Conservation (phyloP, 495 filamentous ascomycete species). For the Lasiosphaeria miniovina region DNA sequence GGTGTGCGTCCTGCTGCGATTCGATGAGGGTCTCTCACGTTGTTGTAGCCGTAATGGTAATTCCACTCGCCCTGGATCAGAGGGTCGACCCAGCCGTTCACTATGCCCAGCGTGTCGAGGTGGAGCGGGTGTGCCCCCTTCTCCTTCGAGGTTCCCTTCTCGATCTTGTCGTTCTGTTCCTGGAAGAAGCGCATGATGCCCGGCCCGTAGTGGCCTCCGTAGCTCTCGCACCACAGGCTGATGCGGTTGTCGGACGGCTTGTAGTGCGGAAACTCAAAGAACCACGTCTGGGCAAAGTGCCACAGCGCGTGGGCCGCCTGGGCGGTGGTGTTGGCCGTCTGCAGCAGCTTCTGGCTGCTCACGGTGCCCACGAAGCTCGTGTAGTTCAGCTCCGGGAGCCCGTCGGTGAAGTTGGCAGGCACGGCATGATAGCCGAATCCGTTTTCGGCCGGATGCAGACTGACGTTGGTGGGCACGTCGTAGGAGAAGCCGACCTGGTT, state of each 20-base stretch:
- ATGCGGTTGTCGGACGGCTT: slow-evolving; percentile 38
- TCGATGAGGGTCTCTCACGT: slow-evolving; percentile 1
- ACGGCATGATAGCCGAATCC: slow-evolving; percentile 14
- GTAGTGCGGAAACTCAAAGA: slow-evolving; percentile 59
- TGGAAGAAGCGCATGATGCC: slow-evolving; percentile 58
- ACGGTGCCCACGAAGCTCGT: slow-evolving; percentile 59
- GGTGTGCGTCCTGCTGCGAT: slow-evolving; percentile 27
- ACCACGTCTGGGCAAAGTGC: slow-evolving; percentile 66
- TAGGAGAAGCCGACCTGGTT: slow-evolving; percentile 54
- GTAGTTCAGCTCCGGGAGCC: slow-evolving; percentile 23
- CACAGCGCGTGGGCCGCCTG: slow-evolving; percentile 59
- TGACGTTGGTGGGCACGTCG: slow-evolving; percentile 42
- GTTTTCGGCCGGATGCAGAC: slow-evolving; percentile 27
- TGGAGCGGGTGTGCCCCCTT: slow-evolving; percentile 47
- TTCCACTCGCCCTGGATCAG: slow-evolving; percentile 60
- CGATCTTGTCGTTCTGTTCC: slow-evolving; percentile 53
- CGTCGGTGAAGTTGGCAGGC: slow-evolving; percentile 25
- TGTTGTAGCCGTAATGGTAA: slow-evolving; percentile 64
- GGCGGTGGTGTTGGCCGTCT: slow-evolving; percentile 59
- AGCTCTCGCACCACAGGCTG: slow-evolving; percentile 59
- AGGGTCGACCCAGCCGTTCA: slow-evolving; percentile 75
- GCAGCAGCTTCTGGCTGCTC: slow-evolving; percentile 42
- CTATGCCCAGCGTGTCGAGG: slow-evolving; percentile 53
- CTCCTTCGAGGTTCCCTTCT: slow-evolving; percentile 41
- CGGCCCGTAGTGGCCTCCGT: slow-evolving; percentile 60